These are phyloP conservation scores for Teratosphaeria zuluensis DNA, from an alignment of 2,329 filamentous ascomycete species.

Conservation along the genomic window DNA sequence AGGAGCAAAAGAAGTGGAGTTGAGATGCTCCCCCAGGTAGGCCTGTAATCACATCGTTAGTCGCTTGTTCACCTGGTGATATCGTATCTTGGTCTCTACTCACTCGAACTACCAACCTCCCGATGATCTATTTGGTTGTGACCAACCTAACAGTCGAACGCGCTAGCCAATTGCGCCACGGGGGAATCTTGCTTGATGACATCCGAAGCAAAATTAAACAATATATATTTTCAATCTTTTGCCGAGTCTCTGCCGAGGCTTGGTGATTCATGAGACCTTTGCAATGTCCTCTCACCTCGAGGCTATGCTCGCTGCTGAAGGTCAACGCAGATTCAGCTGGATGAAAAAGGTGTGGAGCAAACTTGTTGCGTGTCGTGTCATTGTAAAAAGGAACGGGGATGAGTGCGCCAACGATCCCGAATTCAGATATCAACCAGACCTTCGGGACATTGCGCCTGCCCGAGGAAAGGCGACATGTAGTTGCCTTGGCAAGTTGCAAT, in stretches of 20 bases:
- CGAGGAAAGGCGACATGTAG: neutral
- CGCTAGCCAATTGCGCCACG: conserved; percentile 4
- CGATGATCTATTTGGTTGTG: neutral
- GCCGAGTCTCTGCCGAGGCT: neutral
- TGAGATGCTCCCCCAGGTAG: no score
- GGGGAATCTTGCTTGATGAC: neutral
- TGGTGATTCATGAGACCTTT: no score
- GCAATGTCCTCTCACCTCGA: no score
- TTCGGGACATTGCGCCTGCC: neutral
- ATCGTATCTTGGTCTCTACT: neutral
- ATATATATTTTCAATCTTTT: neutral
- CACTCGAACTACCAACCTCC: conserved; percentile 5
- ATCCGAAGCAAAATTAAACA: neutral
- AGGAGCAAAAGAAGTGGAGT: no score
- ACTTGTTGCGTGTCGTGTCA: neutral
- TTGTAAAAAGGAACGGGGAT: neutral
- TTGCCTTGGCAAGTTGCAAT: neutral
- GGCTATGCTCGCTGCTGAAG: no score
- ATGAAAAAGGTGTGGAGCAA: neutral
- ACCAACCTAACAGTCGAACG: conserved; percentile 4
- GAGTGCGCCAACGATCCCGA: neutral
- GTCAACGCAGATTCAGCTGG: no score
- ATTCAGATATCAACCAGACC: neutral
- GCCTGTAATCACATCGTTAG: no score
- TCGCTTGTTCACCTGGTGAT: no score